Evolutionary conservation across 2,329 filamentous ascomycete species (phyloP), one percentile per base, ranked within the genome.

Genomic region (Scedosporium minutisporum): DNA sequence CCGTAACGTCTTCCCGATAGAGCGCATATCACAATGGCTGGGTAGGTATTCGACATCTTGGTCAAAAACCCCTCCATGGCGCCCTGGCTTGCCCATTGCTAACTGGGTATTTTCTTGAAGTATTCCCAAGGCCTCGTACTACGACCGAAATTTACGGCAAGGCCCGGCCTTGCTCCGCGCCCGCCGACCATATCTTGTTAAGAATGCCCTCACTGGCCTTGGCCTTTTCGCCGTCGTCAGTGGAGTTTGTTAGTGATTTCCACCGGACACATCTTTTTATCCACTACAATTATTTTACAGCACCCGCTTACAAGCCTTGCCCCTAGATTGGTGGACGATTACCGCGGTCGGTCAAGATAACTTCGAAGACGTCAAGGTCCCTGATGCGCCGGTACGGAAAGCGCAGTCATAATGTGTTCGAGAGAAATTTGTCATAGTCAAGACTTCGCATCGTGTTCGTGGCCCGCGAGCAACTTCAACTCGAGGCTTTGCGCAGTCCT

Each of bases 301-400:
- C 42, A 29, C 57, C 18, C 21, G 18, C 14, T 46, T 25, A 16
- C 29, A 5, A 51, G 4, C 23, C 6, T 16, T 58, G 42, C 18
- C 18, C 41, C 21, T 63, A 85, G 83, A 85, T 69, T 77, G 76
- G 67, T 86, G 85, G 71, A 86, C 83, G 3, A 88, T 99, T 72
- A 84, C 81, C 67, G 91, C 91, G 62, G 90, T 99, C 71, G 91
- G 93, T 53, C 95, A 97, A 76, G 95, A 97, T 75, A 91, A 97
- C 68, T 99, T 99, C 78, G 90, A 93, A 63, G 95, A 99, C 73
- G 93, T 97, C 69, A 87, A 91, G 72, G 88, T 97, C 44, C 95
- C 95, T 29, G 89, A 91, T 72, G 80, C 83, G 61, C 88, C 90
- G 4, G 42, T 51, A 16, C 38, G 44, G 46, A 53, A 33, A 46